These are phyloP conservation scores for Cairneyella variabilis DNA, from an alignment of 495 filamentous ascomycete genomes.

Conservation along the genomic window DNA sequence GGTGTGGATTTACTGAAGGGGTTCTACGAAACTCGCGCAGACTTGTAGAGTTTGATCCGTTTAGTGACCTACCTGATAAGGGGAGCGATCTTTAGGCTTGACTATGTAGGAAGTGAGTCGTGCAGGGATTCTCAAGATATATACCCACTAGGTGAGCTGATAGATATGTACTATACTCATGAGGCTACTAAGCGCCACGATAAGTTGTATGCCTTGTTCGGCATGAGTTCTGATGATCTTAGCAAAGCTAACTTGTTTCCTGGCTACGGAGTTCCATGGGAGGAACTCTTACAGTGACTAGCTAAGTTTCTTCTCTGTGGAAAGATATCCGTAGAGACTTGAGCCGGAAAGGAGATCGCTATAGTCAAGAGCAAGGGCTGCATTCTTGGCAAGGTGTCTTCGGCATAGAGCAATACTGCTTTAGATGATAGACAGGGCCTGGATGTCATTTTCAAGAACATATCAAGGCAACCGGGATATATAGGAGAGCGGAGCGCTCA, in stretches of 20 bases:
- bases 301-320: conserved; percentile 19
- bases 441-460: conserved; percentile 24
- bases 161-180: conserved; percentile 33
- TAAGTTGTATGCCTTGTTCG: conserved; percentile 36
- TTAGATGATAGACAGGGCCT: conserved; percentile 19
- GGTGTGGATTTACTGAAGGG: conserved; percentile 11
- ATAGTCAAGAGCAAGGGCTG: conserved; percentile 25
- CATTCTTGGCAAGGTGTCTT: conserved; percentile 14
- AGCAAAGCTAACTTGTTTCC: conserved; percentile 17
- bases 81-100: conserved; percentile 25
- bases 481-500: conserved; percentile 11
- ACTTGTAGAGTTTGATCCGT: conserved; percentile 14
- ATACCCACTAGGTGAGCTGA: conserved; percentile 27
- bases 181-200: conserved; percentile 30
- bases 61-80: conserved; percentile 28
- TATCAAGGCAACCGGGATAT: conserved; percentile 2
- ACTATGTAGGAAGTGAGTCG: conserved; percentile 12
- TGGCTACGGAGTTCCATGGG: conserved; percentile 22
- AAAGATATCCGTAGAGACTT: conserved; percentile 21
- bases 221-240: conserved; percentile 26
- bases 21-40: conserved; percentile 8
- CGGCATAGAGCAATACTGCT: conserved; percentile 4
- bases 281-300: conserved; percentile 21
- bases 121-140: conserved; percentile 23
- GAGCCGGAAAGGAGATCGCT: conserved; percentile 15